Base-by-base conservation (phyloP, 345 rosid genomes). In the Pugionium dolabratum region DNA sequence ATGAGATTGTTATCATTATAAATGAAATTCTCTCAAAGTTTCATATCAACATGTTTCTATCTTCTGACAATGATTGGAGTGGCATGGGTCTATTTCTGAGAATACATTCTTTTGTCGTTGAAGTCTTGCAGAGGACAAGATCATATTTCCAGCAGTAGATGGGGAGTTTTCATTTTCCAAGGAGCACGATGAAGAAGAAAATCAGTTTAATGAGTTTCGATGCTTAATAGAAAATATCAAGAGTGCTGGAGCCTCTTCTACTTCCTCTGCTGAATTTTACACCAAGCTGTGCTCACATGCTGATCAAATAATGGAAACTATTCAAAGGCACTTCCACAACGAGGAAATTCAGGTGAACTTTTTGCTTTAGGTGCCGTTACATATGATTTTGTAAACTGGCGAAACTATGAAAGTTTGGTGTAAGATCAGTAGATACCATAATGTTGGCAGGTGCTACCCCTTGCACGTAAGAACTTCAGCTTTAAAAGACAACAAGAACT, bases 61-160 rank as follows among this genome's bases (percentile, higher is more conserved):
- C 37, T 35, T 61, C 28, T 36, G 62, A 29, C 55, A 39, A 46
- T 36, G 28, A 56, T 27, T 63, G 8, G 7, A 37, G 42, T 59
- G 30, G 11, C 55, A 43, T 59, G 28, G 54, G 44, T 30, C 64
- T 62, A 48, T 61, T 42, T 55, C 27, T 48, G 65, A 74, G 46
- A 56, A 33, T 61, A 10, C 45, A 30, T 47, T 48, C 50, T 69
- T 78, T 74, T 66, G 44, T 69, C 43, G 31, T 75, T 72, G 56
- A 85, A 91, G 97, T 69, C 75, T 91, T 75, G 97, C 94, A n/a
- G 94, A 91, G 79, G 97, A 86, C 71, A 82, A 85, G 64, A 84
- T 91, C 74, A 88, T 88, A 76, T 91, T 91, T 78, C 97, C 97
- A 56, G 94, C 96, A 11, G 82, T 91, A 67, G 93, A 82, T 73